Evolutionary conservation across 805 yeast genomes (phyloP), one percentile per base, ranked within the genome.

Genomic region (Candida lessepsii): DNA sequence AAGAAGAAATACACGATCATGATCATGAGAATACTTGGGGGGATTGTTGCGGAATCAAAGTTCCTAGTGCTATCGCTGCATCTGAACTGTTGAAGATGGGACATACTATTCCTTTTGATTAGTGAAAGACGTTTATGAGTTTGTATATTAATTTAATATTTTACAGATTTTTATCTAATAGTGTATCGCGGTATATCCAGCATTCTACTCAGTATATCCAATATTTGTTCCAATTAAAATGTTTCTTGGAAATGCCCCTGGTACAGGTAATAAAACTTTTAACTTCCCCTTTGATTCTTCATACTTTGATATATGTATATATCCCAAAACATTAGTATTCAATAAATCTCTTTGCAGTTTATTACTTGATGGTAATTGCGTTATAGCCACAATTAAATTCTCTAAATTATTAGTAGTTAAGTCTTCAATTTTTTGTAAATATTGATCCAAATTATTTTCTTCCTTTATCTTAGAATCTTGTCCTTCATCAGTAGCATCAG

Each of bases 31-130:
- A 68, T 42, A 80, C 86, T 2, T 93, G 96, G 96, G 98, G 96
- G 7, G 98, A 93, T 58, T 93, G 99, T 56, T 93, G 99, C 67
- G 99, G 99, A 6, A 93, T 93, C 37, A 86, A 87, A 56, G 76
- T 93, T 2, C 99, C 99, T 0, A 88, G 96, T 63, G 96, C 97
- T 0, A 78, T 89, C 41, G 98, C 96, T 0, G 99, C 96, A 0
- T 75, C 81, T 11, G 81, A 79, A 65, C 78, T 42, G 65, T 70
- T 38, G 63, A 45, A 29, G 25, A 32, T 48, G 34, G 25, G 19
- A 4, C 15, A 30, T 9, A 35, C 74, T 10, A 63, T 84, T 16
- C 91, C 91, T 1, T 85, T 83, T 66, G 93, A 85, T 58, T 85
- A 53, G 31, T 10, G 23, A 9, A 20, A 20, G n/a, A n/a, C n/a